Base-by-base conservation (phyloP, 345 rosid species). In the Citrus medica region DNA sequence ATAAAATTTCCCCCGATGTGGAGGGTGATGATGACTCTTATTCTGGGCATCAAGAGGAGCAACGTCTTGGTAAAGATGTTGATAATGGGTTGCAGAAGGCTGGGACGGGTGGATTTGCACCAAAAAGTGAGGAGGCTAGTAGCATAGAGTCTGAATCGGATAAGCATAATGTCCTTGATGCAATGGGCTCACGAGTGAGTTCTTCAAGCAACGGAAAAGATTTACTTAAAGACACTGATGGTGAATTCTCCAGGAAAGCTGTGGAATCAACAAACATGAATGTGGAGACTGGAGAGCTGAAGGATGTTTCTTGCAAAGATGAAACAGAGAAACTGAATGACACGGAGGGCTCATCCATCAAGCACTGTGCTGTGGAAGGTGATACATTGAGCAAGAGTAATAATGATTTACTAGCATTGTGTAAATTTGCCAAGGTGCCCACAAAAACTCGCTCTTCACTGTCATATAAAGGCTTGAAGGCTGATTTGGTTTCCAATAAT, bases 361-460 rank as follows among this genome's bases (percentile, higher is more conserved):
- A 82, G 76, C 82, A 76, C 40, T 70, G 69, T 68, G 35, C 76
- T 38, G 72, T 58, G 46, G 88, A 78, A 69, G 85, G 71, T 70
- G 87, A 87, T 68, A 37, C 83, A 63, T 85, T 77, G 5, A 76
- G 82, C 78, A 86, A 89, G 80, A 84, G 78, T 73, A 82, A 70
- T 67, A 63, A 86, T 84, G 93, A 87, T 87, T 88, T 96, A 81
- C 87, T 89, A 30, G 76, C 87, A 32, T 82, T 90, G 40, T 89
- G 99, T 83, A 96, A 89, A 75, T 90, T 96, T 71, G 86, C 86
- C 73, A 96, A 96, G 81, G 87, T 96, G 73, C 97, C 97, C 63
- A 96, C 97, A 19, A 96, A 83, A 86, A 92, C 83, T 4, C 97
- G 98, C 60, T 91, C 99, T 72, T 88, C 97, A 68, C 80, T 93